Conservation (phyloP, 1,284 basidiomycete genomes). For the Rhodotorula sp. region DNA sequence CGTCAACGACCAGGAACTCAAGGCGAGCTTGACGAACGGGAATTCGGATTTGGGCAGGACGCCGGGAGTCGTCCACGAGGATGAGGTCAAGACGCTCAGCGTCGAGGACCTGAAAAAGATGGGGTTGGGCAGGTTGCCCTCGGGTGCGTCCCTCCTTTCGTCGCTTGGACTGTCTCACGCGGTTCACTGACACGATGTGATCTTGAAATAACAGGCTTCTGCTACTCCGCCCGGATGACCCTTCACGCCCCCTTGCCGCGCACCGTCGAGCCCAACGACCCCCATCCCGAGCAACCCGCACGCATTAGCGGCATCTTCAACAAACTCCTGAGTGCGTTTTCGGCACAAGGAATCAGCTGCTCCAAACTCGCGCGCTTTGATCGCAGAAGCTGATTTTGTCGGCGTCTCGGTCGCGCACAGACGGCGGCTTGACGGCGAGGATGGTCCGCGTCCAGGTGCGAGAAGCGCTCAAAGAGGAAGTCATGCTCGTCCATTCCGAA, state of each 20-base stretch:
- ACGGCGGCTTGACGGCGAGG: constrained; percentile 62
- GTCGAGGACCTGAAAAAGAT: constrained; percentile 28
- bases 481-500: constrained; percentile 81
- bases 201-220: constrained; percentile 62
- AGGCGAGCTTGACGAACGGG: constrained; percentile 4
- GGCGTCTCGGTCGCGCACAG: constrained; percentile 9
- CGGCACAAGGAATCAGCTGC: accelerated
- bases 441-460: constrained; percentile 80
- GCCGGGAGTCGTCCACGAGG: constrained; percentile 24
- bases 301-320: constrained; percentile 79
- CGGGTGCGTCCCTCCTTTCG: constrained; percentile 9
- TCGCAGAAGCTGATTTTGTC: too few species aligned
- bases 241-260: constrained; percentile 59
- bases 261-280: constrained; percentile 51
- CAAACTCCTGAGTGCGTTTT: constrained; percentile 55
- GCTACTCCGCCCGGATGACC: constrained; percentile 86
- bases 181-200: background rate
- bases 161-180: too few species aligned
- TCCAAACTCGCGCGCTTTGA: background rate
- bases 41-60: background rate
- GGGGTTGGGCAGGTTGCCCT: constrained; percentile 25
- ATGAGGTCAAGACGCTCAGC: constrained; percentile 19
- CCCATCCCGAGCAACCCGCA: constrained; percentile 84
- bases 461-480: constrained; percentile 72
- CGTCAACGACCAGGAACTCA: constrained; percentile 19